These are phyloP conservation scores for Citropsis articulata DNA, from an alignment of 345 rosid genomes.

Conservation along the genomic window DNA sequence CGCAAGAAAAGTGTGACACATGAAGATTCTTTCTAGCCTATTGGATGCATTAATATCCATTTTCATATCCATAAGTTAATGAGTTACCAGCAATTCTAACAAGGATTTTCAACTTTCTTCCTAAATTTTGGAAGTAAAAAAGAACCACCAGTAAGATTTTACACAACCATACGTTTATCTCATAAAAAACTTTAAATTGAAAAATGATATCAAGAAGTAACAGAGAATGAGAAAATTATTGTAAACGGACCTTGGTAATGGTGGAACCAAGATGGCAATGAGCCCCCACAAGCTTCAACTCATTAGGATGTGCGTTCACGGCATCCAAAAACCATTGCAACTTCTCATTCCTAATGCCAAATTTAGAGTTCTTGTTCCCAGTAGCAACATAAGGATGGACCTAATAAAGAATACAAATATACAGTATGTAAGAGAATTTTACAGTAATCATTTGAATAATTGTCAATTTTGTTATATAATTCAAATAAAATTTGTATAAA, in stretches of 20 bases:
- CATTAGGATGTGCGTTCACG: slow-evolving; percentile 79
- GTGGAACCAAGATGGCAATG: slow-evolving; percentile 99
- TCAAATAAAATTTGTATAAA: background rate
- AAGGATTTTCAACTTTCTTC: background rate
- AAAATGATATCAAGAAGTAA: background rate
- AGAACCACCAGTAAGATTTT: too few species aligned
- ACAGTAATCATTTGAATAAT: background rate
- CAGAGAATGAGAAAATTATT: background rate
- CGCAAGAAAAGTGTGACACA: background rate
- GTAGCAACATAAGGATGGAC: slow-evolving; percentile 99
- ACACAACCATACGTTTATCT: background rate
- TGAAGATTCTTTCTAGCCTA: background rate
- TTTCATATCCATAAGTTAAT: background rate
- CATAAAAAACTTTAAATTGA: background rate
- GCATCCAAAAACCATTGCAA: slow-evolving; percentile 98
- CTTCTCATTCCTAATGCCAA: slow-evolving; percentile 98
- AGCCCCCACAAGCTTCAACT: slow-evolving; percentile 92
- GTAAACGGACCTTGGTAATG: slow-evolving; percentile 71
- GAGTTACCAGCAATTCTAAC: background rate
- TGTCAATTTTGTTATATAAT: background rate
- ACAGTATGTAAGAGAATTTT: background rate
- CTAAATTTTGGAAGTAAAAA: too few species aligned
- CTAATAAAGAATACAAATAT: slow-evolving; percentile 28
- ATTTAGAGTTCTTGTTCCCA: slow-evolving; percentile 96
- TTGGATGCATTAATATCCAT: background rate